Conservation (phyloP, 352 stramenopile species). For the Globisporangium apiculatum region DNA sequence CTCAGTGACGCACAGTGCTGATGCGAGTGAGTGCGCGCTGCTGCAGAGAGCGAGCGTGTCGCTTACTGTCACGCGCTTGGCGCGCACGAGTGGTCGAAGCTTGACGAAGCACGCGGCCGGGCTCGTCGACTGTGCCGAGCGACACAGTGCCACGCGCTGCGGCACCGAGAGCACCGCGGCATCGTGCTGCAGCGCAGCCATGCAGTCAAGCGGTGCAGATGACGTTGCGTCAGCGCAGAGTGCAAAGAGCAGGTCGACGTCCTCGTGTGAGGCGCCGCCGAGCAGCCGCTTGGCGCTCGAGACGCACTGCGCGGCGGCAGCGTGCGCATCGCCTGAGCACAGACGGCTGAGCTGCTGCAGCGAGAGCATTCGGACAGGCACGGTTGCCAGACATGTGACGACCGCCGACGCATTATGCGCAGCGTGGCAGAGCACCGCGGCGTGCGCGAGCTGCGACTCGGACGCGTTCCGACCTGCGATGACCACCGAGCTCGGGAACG, state of each 20-base stretch:
- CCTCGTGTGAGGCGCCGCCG: background rate
- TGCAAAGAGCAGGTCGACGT: conserved; percentile 10
- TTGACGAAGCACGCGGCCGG: conserved; percentile 19
- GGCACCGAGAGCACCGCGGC: conserved; percentile 11
- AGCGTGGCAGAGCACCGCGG: conserved; percentile 21
- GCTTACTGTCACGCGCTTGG: conserved; percentile 16
- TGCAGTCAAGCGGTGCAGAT: conserved; percentile 25
- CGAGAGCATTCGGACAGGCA: conserved; percentile 17
- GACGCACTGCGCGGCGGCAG: conserved; percentile 6
- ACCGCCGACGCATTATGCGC: conserved; percentile 18
- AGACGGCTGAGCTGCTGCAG: conserved; percentile 17
- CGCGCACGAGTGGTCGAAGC: conserved; percentile 23
- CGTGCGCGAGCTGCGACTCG: background rate
- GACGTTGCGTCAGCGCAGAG: conserved; percentile 26
- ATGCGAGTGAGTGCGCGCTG: conserved; percentile 16
- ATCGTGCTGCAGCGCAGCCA: conserved; percentile 22
- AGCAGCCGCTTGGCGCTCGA: conserved; percentile 9
- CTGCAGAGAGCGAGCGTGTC: conserved; percentile 17
- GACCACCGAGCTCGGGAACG: background rate
- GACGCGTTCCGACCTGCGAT: background rate
- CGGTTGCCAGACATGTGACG: conserved; percentile 20
- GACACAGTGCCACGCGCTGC: conserved; percentile 22
- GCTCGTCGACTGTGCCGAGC: conserved; percentile 12
- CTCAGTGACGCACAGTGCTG: conserved; percentile 10
- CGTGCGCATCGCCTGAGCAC: conserved; percentile 11